Evolutionary conservation across 768 basidiomycete genomes (phyloP).

Genomic region (Psilocybe azurescens): DNA sequence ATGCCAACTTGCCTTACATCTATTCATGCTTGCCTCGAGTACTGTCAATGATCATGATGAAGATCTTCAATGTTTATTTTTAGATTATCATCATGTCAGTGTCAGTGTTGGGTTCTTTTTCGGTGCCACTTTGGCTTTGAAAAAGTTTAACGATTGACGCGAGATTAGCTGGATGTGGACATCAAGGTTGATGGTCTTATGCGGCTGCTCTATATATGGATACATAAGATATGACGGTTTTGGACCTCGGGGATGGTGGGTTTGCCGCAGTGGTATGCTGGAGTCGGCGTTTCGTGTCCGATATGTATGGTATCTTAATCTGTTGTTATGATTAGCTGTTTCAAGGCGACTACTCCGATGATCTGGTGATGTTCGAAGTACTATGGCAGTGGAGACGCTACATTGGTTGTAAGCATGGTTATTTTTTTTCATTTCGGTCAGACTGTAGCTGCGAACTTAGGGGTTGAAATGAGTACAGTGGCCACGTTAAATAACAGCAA

Average conservation of each 20-base stretch:
- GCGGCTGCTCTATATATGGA: neutral
- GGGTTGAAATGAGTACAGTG: no score
- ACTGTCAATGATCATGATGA: neutral
- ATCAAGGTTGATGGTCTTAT: neutral
- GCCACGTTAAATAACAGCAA: no score
- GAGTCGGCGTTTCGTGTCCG: neutral
- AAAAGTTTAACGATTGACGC: neutral
- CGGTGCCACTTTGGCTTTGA: no score
- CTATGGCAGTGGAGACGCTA: no score
- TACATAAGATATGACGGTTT: neutral
- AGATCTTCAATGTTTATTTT: neutral
- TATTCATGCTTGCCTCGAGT: no score
- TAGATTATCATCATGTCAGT: neutral
- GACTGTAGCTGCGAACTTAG: no score
- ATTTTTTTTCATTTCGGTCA: no score
- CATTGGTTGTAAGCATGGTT: no score
- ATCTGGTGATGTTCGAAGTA: no score
- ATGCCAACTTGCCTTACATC: no score
- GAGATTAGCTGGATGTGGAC: neutral
- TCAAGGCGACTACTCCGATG: no score
- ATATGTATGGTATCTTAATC: neutral
- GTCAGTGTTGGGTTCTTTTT: neutral
- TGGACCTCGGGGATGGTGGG: neutral
- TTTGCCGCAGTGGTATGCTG: neutral
- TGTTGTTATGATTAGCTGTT: no score